Evolutionary conservation across 192 early-diverging fungal genomes (phyloP).

Genomic region (Coemansia sp.): DNA sequence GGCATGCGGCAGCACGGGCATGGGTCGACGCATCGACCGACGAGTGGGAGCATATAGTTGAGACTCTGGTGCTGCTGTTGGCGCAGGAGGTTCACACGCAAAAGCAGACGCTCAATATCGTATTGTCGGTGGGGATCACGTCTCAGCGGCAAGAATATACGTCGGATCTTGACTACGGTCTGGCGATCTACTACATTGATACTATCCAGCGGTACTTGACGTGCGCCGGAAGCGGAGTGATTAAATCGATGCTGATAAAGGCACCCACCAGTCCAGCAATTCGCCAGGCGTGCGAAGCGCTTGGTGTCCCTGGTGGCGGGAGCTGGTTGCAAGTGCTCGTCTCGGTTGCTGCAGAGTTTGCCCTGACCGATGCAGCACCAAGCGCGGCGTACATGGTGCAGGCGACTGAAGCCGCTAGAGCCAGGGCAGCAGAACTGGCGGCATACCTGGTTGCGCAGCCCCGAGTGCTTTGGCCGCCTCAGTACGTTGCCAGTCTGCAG

Average conservation of each 20-base stretch:
- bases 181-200: constrained; percentile 29
- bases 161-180: constrained; percentile 23
- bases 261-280: constrained; percentile 6
- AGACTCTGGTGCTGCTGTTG: constrained; percentile 30
- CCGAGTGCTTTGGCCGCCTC: constrained; percentile 24
- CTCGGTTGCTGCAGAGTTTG: constrained; percentile 22
- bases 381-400: constrained; percentile 28
- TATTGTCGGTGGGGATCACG: constrained; percentile 14
- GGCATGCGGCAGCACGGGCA: constrained; percentile 31
- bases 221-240: constrained; percentile 16
- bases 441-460: constrained; percentile 12
- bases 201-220: constrained; percentile 30
- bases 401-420: constrained; percentile 21
- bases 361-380: constrained; percentile 36
- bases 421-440: constrained; percentile 26
- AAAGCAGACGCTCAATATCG: constrained; percentile 4
- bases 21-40: constrained; percentile 32
- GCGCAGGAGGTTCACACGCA: constrained; percentile 35
- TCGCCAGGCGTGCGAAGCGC: neutral
- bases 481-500: constrained; percentile 16
- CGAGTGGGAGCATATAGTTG: constrained; percentile 33
- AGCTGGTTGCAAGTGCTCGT: constrained; percentile 34
- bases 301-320: neutral
- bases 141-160: constrained; percentile 31
- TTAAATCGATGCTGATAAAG: neutral